A percentile compares a stretch with the other conserved stretches of the same genome.
These are phyloP conservation scores for Musa balbisiana DNA, from an alignment of 202 grass and related monocot species.

Conservation along the genomic window DNA sequence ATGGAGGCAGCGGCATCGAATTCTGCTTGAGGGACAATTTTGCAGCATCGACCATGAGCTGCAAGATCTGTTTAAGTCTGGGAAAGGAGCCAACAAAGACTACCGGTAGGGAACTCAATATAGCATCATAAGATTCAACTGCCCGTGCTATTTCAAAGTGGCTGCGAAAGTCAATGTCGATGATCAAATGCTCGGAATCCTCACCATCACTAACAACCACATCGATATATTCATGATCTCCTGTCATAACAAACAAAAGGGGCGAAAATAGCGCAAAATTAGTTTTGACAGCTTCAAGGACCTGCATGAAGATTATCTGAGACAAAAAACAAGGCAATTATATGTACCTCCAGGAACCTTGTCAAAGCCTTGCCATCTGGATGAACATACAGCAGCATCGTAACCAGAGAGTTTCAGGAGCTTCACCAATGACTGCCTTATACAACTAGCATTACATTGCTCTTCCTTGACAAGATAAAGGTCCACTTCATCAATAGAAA, in stretches of 20 bases:
- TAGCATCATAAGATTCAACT: constrained; percentile 55
- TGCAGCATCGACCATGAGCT: constrained; percentile 79
- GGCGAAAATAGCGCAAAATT: background rate
- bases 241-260: constrained; percentile 16
- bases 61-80: constrained; percentile 69
- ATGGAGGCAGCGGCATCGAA: constrained; percentile 95
- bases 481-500: constrained; percentile 56
- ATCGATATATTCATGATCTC: constrained; percentile 86
- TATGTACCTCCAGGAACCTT: constrained; percentile 77
- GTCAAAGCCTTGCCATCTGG: constrained; percentile 76
- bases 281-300: background rate
- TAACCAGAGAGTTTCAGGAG: constrained; percentile 69
- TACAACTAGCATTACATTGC: constrained; percentile 61
- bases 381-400: constrained; percentile 57
- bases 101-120: constrained; percentile 58
- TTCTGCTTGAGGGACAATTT: constrained; percentile 93
- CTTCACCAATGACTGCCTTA: constrained; percentile 57
- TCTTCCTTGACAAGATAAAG: constrained; percentile 42
- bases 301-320: background rate
- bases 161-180: constrained; percentile 89
- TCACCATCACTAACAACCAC: constrained; percentile 27
- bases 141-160: constrained; percentile 97
- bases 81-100: constrained; percentile 59
- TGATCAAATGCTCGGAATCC: constrained; percentile 43
- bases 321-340: background rate